Percentiles rank a stretch among this genome's conserved stretches.
phyloP scores from a whole-genome alignment of 202 grass and related monocot genomes.

The Panicum hallii region DNA sequence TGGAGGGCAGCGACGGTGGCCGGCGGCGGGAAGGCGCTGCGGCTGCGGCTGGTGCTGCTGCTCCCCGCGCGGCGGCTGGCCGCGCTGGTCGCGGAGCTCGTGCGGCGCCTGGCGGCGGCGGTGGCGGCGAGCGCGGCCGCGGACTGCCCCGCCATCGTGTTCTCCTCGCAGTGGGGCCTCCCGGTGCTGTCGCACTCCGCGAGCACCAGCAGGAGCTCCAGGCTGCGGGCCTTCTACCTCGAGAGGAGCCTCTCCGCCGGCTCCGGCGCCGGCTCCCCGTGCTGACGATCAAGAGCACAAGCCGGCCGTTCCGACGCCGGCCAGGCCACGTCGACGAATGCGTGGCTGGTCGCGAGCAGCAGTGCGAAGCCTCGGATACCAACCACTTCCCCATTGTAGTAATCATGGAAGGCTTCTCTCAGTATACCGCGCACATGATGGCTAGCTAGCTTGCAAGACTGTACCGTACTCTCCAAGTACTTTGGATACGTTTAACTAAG shows the following conservation, averaged over 20 bases:
- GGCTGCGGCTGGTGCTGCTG: conserved; percentile 46
- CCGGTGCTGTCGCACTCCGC: conserved; percentile 66
- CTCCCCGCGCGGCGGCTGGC: conserved; percentile 56
- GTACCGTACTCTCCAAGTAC: conserved; percentile 42
- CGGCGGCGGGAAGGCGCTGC: neutral
- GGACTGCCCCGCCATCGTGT: conserved; percentile 67
- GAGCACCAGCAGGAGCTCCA: conserved; percentile 42
- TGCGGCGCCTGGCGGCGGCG: conserved; percentile 46
- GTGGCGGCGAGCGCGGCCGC: conserved; percentile 29
- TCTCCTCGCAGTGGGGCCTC: conserved; percentile 83
- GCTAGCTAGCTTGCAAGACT: conserved; percentile 36
- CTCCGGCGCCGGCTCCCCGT: conserved; percentile 38
- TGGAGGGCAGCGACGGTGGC: neutral
- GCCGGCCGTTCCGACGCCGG: no score
- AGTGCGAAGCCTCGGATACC: conserved; percentile 30
- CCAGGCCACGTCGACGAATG: neutral
- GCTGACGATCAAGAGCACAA: conserved; percentile 38
- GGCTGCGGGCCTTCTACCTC: conserved; percentile 55
- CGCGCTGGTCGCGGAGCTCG: conserved; percentile 63
- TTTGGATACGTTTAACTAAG: conserved; percentile 44
- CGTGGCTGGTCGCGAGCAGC: conserved; percentile 5
- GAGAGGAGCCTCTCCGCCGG: conserved; percentile 55
- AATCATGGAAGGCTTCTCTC: conserved; percentile 25
- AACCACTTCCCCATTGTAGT: conserved; percentile 13
- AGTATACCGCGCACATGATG: conserved; percentile 48